Percentiles rank a stretch among this genome's conserved stretches.
Evolutionary conservation across 176 grass and related monocot species (phyloP).

Genomic region (Ampelocalamus luodianensis): DNA sequence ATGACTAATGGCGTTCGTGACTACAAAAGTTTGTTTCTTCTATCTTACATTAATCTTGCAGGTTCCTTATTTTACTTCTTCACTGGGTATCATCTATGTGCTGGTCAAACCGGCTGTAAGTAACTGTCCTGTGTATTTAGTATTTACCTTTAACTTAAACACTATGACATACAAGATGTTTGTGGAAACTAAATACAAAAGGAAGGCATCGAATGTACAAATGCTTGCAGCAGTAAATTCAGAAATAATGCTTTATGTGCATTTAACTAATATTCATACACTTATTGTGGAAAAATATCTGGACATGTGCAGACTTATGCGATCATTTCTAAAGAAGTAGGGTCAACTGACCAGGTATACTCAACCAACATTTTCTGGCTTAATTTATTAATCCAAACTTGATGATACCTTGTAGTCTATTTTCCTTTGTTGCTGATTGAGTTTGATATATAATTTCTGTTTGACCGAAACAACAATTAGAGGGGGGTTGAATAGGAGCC

Average conservation of each 20-base stretch:
- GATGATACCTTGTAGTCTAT: slow-evolving; percentile 6
- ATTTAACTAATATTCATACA: background rate
- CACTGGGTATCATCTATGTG: slow-evolving; percentile 78
- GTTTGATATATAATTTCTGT: too few species aligned
- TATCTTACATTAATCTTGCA: slow-evolving; percentile 40
- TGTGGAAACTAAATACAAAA: background rate
- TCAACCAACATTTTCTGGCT: background rate
- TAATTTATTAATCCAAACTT: background rate
- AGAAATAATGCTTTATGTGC: background rate
- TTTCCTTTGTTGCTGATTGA: background rate
- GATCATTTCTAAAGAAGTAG: slow-evolving; percentile 67
- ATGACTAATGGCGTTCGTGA: background rate
- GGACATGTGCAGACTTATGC: slow-evolving; percentile 62
- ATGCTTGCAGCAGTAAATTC: background rate
- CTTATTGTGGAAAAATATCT: background rate
- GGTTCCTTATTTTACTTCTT: slow-evolving; percentile 87
- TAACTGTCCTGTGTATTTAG: background rate
- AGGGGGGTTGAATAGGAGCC: too few species aligned
- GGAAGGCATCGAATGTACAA: background rate
- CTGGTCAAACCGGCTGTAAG: slow-evolving; percentile 90
- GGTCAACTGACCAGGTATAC: slow-evolving; percentile 69
- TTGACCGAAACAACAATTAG: too few species aligned
- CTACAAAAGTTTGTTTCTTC: background rate
- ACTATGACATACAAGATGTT: background rate
- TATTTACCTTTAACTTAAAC: background rate